phyloP scores from a whole-genome alignment of 2,329 filamentous ascomycete genomes.

The Dactylellina cionopaga region DNA sequence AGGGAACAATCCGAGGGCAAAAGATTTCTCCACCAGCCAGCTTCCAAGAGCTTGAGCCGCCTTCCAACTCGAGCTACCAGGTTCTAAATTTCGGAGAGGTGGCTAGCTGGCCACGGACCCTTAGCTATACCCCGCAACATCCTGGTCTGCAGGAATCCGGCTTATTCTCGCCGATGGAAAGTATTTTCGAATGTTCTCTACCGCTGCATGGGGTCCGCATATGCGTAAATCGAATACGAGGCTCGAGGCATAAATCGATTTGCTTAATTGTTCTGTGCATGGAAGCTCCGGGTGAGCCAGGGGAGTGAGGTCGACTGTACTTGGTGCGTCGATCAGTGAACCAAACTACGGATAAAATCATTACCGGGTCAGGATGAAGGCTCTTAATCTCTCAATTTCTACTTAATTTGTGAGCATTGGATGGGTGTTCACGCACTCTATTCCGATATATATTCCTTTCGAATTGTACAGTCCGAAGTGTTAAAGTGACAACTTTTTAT shows the following conservation, averaged over 20 bases:
- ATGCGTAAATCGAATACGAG: conserved; percentile 31
- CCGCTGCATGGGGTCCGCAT: conserved; percentile 12
- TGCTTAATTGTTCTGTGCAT: conserved; percentile 22
- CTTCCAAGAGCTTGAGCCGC: conserved; percentile 43
- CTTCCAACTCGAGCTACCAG: conserved; percentile 15
- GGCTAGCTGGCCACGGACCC: conserved; percentile 30
- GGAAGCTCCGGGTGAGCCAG: neutral
- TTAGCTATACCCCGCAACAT: conserved; percentile 46
- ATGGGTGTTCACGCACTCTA: neutral
- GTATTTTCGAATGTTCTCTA: conserved; percentile 44
- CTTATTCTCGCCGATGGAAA: conserved; percentile 32
- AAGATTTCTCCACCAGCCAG: conserved; percentile 38
- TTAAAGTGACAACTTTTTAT: no score
- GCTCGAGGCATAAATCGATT: neutral
- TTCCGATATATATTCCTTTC: neutral
- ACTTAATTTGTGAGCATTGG: neutral
- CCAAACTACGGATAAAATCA: conserved; percentile 44
- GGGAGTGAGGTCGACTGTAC: neutral
- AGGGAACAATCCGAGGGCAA: conserved; percentile 1
- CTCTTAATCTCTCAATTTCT: conserved; percentile 29
- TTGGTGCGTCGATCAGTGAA: conserved; percentile 28
- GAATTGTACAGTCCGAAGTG: neutral
- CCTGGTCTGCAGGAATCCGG: conserved; percentile 23
- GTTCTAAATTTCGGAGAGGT: conserved; percentile 13
- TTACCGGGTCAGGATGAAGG: conserved; percentile 19